Percentiles rank a stretch among this genome's conserved stretches.
phyloP scores from a whole-genome alignment of 148 eudicot species.

The Persicaria tinctoria region DNA sequence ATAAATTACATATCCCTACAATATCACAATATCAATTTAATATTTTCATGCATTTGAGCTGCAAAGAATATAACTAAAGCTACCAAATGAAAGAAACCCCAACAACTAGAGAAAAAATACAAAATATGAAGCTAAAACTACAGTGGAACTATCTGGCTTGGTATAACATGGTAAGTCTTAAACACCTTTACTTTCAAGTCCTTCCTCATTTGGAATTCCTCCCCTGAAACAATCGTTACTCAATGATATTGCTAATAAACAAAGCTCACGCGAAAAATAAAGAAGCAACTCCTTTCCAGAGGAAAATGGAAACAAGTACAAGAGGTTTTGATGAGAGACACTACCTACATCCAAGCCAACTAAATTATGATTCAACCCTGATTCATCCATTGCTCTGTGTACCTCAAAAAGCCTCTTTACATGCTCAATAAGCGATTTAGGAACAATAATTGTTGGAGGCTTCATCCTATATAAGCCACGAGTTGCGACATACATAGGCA shows the following conservation, averaged over 20 bases:
- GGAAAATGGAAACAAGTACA: not conserved
- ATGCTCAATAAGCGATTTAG: conserved; percentile 49
- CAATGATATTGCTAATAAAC: not conserved
- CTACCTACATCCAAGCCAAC: conserved; percentile 76
- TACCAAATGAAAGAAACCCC: not conserved
- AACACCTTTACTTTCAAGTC: conserved; percentile 84
- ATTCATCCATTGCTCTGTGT: conserved; percentile 85
- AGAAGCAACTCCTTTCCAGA: not conserved
- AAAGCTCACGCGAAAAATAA: not conserved
- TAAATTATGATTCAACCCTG: conserved; percentile 69
- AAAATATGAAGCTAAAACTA: not conserved
- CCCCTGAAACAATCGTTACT: conserved; percentile 36
- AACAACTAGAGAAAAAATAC: not conserved
- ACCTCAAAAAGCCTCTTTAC: conserved; percentile 81
- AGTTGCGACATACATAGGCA: conserved; percentile 95
- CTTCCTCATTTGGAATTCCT: conserved; percentile 57
- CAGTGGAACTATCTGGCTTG: conserved; percentile 56
- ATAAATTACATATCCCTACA: conserved; percentile 81
- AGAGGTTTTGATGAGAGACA: conserved; percentile 8
- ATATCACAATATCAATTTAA: not conserved
- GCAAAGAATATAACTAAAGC: conserved; percentile 6
- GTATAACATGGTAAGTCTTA: conserved; percentile 72
- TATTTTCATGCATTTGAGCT: not conserved
- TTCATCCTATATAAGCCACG: conserved; percentile 78
- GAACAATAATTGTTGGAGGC: conserved; percentile 87